Evolutionary conservation across 179 eudicot species (phyloP), one percentile per base, ranked within the genome.

Genomic region (Beta corolliflora): DNA sequence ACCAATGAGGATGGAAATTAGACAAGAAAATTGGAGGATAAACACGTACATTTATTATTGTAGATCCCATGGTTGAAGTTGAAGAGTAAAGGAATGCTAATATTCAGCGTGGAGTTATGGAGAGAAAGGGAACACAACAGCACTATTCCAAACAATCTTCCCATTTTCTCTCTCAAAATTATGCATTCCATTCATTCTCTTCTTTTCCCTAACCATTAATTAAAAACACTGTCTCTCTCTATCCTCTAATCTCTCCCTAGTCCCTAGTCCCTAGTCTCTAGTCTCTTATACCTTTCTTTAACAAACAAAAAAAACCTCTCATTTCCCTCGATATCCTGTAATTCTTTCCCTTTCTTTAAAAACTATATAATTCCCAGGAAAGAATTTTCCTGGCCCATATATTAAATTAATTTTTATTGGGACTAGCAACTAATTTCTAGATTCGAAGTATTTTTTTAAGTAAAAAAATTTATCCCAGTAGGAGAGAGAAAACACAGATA

Each of bases 1-100:
- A 64, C 68, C 68, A 64, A 64, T 64, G 25, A 64, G 68, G 25
- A 31, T 36, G 48, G 19, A 36, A 66, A 66, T 14, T 44, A 16
- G 44, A 44, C 25, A n/a, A 71, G 0, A 46, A 71, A 48, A n/a
- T 0, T 8, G 0, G 29, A 0, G 19, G 55, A 18, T 3, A 19
- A 48, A n/a, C 1, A 48, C 52, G 23, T 14, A 59, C 3, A 50
- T 13, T 53, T 31, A 55, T 3, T 41, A 55, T 3, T 7, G 23
- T n/a, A 46, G 61, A 48, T 48, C 9, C 52, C 52, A 36, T 48
- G 63, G 83, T 66, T 79, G 29, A 25, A 25, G 29, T 25, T 25
- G 78, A 53, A 75, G 83, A 80, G 78, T 81, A 73, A 81, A 81
- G 83, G n/a, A 80, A 80, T n/a, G n/a, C n/a, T 56, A 66, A n/a